Percentiles rank a stretch among this genome's conserved stretches.
phyloP scores from a whole-genome alignment of 2,329 filamentous ascomycete species.

The Cladorrhinum sp. region DNA sequence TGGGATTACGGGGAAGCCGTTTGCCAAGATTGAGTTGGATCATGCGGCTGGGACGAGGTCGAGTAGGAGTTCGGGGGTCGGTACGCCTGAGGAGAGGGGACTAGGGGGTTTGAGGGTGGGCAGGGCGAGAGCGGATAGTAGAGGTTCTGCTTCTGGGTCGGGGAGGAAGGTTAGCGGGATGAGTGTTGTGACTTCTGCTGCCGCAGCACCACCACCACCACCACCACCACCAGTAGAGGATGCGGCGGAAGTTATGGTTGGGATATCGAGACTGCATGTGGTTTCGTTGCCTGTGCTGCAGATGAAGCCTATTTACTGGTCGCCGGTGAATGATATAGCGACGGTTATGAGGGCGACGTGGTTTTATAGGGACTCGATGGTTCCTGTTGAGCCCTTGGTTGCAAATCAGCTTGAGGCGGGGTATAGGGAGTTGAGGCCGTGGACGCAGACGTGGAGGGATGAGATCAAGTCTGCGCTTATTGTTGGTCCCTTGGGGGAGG shows the following conservation, averaged over 20 bases:
- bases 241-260: conserved; percentile 69
- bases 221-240: conserved; percentile 12
- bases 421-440: conserved; percentile 80
- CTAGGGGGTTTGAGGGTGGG: neutral
- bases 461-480: conserved; percentile 88
- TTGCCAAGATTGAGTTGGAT: conserved; percentile 42
- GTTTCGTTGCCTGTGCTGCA: conserved; percentile 77
- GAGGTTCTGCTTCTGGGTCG: conserved; percentile 8
- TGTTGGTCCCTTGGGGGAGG: conserved; percentile 83
- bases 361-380: conserved; percentile 95
- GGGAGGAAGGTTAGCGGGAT: neutral
- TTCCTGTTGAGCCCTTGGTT: conserved; percentile 77
- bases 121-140: conserved; percentile 26
- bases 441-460: conserved; percentile 89
- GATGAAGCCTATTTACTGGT: conserved; percentile 99
- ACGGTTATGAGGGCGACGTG: conserved; percentile 83
- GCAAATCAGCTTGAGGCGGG: conserved; percentile 93
- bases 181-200: too few relatives aligned
- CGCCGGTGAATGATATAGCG: conserved; percentile 83
- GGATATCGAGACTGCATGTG: conserved; percentile 83
- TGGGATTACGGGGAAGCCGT: conserved; percentile 54
- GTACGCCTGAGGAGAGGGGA: conserved; percentile 23
- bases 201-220: neutral
- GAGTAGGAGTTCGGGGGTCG: conserved; percentile 18
- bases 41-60: conserved; percentile 18